These are phyloP conservation scores for Podila epigama DNA, from an alignment of 192 early-diverging fungal genomes.

Conservation along the genomic window DNA sequence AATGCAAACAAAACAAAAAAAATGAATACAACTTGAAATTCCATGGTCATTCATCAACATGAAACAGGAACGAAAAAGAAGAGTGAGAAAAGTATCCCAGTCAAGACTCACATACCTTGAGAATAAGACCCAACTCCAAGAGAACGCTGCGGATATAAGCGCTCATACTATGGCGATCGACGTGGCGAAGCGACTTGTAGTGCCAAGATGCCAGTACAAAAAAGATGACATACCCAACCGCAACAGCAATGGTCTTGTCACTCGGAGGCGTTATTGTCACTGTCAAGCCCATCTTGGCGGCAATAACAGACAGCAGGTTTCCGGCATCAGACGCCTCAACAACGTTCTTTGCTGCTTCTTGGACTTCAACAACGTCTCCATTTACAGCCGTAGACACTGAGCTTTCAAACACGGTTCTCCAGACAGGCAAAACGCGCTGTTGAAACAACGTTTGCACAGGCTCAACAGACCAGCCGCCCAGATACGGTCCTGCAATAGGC, in stretches of 20 bases:
- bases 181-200: constrained; percentile 35
- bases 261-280: constrained; percentile 45
- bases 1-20: not conserved
- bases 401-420: constrained; percentile 5
- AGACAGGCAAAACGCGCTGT: constrained; percentile 15
- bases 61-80: not conserved
- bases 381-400: not conserved
- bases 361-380: constrained; percentile 1
- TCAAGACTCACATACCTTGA: constrained; percentile 54
- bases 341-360: constrained; percentile 5
- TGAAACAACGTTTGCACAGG: constrained; percentile 22
- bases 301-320: constrained; percentile 2
- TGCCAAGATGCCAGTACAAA: constrained; percentile 60
- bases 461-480: constrained; percentile 31
- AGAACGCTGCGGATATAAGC: constrained; percentile 53
- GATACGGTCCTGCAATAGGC: constrained; percentile 14
- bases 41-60: not conserved
- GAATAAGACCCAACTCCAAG: constrained; percentile 59
- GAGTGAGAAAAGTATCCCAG: not conserved
- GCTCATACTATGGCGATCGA: constrained; percentile 52
- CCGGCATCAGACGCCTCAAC: not conserved
- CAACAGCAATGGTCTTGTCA: constrained; percentile 63
- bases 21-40: not conserved
- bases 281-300: not conserved
- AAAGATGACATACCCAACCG: constrained; percentile 68